These are phyloP conservation scores for Celoporthe dispersa DNA, from an alignment of 2,329 filamentous ascomycete species.

Conservation along the genomic window DNA sequence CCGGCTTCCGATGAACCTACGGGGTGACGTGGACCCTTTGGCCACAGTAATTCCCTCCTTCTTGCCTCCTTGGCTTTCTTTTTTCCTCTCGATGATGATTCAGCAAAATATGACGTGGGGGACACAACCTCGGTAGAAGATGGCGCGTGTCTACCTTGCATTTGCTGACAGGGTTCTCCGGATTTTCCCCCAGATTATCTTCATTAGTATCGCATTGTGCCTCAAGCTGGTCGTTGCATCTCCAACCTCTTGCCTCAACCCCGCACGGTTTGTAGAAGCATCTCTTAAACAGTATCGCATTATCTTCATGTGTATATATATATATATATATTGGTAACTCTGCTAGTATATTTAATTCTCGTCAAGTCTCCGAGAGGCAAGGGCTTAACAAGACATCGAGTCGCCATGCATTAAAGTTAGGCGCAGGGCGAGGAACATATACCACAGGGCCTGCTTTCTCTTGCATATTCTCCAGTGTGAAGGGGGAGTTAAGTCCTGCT, in stretches of 20 bases:
- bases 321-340: background rate
- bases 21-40: background rate
- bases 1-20: background rate
- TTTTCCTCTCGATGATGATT: background rate
- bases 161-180: background rate
- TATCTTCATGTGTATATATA: background rate
- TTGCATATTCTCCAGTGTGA: background rate
- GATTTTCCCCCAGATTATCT: background rate
- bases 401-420: no score
- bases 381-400: no score
- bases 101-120: background rate
- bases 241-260: background rate
- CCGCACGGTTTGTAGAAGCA: background rate
- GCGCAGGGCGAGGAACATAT: background rate
- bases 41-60: background rate
- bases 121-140: background rate
- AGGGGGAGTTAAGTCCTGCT: no score
- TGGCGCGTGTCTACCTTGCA: background rate
- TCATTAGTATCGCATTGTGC: background rate
- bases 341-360: no score
- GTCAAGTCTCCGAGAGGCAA: no score
- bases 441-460: background rate
- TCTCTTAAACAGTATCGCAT: background rate
- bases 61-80: no score
- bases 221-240: background rate